Percentiles rank a stretch among this genome's conserved stretches.
Evolutionary conservation across 441 rosid genomes (phyloP).

Genomic region (Breynia disticha): DNA sequence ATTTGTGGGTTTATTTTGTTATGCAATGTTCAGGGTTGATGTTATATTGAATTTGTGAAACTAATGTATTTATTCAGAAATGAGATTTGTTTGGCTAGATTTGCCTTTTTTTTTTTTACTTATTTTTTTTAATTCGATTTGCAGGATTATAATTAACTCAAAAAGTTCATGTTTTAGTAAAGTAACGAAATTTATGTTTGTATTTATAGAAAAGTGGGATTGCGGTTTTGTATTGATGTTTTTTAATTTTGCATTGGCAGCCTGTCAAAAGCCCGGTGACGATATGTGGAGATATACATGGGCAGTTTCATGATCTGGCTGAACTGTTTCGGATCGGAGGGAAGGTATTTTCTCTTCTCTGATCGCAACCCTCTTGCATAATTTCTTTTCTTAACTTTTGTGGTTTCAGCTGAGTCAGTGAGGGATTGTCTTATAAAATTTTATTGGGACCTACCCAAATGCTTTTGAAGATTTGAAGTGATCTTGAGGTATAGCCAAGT

Average conservation of each 20-base stretch:
- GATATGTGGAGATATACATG: constrained; percentile 88
- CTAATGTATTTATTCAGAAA: no score
- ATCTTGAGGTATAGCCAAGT: constrained; percentile 20
- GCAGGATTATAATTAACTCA: no score
- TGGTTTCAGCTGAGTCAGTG: constrained; percentile 17
- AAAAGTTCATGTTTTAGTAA: no score
- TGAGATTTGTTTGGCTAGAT: no score
- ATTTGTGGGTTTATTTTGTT: no score
- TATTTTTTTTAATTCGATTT: no score
- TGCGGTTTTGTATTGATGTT: background rate
- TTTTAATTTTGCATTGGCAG: constrained; percentile 25
- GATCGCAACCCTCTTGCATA: constrained; percentile 2
- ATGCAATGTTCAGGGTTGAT: no score
- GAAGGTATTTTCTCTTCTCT: constrained; percentile 42
- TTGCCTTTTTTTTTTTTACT: no score
- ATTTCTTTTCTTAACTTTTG: constrained; percentile 13
- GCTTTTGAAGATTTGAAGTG: constrained; percentile 24
- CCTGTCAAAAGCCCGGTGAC: constrained; percentile 96
- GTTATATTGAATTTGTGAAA: no score
- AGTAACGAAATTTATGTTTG: no score
- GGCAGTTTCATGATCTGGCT: constrained; percentile 94
- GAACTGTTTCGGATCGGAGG: constrained; percentile 96
- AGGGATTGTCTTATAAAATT: constrained; percentile 14
- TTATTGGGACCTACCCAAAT: constrained; percentile 17
- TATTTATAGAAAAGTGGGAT: background rate